Evolutionary conservation across 2,329 filamentous ascomycete genomes (phyloP).

Genomic region (Ophiostoma sp.): DNA sequence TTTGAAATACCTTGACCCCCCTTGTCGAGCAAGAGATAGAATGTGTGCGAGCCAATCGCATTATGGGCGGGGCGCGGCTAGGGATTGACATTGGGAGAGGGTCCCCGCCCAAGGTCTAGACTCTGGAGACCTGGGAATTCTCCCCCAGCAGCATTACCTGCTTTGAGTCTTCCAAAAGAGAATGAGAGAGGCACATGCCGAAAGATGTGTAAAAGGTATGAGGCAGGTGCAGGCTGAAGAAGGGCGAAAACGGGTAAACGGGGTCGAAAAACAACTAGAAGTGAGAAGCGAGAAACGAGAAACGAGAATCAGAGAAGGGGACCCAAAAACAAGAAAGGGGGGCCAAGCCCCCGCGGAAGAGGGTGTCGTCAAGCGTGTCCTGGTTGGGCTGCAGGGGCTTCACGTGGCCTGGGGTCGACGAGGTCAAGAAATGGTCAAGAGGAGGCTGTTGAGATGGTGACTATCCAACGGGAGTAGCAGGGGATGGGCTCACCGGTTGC

Average conservation of each 20-base stretch:
- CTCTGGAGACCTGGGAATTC: neutral
- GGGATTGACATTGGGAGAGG: neutral
- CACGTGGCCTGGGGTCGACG: conserved; percentile 3
- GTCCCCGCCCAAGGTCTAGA: neutral
- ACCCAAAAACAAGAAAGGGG: neutral
- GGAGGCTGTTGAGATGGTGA: neutral
- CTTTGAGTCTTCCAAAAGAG: too few relatives aligned
- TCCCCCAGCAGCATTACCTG: neutral
- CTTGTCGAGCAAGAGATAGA: neutral
- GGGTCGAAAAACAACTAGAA: neutral
- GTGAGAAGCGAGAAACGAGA: neutral
- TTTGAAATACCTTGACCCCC: neutral
- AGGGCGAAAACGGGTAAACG: neutral
- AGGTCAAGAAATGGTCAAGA: neutral
- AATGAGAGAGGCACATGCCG: neutral
- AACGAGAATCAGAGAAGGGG: neutral
- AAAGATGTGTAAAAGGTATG: neutral
- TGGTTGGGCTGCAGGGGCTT: conserved; percentile 19
- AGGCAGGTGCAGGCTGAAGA: neutral
- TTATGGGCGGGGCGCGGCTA: neutral
- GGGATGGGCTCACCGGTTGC: conserved; percentile 5
- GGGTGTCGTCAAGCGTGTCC: conserved; percentile 13
- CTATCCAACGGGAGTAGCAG: neutral
- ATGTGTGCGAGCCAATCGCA: neutral
- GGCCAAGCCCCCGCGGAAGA: neutral